phyloP scores from a whole-genome alignment of 192 early-diverging fungal genomes.

The Rhizophagus clarus region DNA sequence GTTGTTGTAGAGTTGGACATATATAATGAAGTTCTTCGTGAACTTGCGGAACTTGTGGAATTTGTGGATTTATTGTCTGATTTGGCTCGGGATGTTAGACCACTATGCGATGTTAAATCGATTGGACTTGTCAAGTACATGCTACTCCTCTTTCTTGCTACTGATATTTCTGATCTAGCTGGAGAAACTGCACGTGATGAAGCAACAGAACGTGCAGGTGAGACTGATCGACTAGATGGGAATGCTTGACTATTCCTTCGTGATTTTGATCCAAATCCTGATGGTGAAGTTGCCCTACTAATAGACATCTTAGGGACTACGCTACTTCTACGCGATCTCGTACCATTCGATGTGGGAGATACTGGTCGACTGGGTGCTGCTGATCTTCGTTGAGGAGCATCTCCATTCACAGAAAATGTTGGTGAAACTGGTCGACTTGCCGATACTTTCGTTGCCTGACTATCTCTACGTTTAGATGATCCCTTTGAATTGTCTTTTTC shows the following conservation, averaged over 20 bases:
- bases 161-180: background rate
- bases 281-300: background rate
- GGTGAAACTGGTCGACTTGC: constrained; percentile 24
- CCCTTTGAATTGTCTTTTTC: background rate
- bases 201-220: background rate
- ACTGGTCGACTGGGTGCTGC: background rate
- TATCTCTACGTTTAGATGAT: background rate
- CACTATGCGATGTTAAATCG: background rate
- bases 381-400: background rate
- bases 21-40: background rate
- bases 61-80: background rate
- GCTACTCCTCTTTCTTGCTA: background rate
- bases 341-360: constrained; percentile 6
- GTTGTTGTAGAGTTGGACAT: background rate
- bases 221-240: background rate
- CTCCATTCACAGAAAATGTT: background rate
- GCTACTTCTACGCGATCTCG: background rate
- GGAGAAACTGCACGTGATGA: background rate
- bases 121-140: background rate
- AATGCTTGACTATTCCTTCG: background rate
- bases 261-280: background rate
- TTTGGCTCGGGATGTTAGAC: background rate
- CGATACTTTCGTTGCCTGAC: background rate
- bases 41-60: background rate
- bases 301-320: background rate